Base-by-base conservation (phyloP, 2,329 filamentous ascomycete species). In the Moelleriella libera region DNA sequence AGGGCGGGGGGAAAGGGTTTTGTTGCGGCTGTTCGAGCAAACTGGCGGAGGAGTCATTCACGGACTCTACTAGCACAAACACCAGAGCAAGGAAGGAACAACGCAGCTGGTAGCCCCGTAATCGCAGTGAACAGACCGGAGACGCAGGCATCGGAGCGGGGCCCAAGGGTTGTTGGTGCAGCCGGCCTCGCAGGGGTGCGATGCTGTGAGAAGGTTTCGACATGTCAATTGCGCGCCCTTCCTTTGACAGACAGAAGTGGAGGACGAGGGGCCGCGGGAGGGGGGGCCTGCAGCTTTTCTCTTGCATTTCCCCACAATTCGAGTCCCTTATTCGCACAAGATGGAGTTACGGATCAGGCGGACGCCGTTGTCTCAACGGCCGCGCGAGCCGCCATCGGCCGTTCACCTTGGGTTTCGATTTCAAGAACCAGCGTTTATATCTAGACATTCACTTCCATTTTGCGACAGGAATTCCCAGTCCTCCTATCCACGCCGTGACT, bases 211-310 rank as follows among this genome's bases (percentile, higher is more conserved):
- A n/a, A n/a, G 9, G 40, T 14, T n/a, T 42, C 12, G 42, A 47
- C 51, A 54, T 62, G 63, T 64, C 60, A 63, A 58, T 59, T 55
- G 45, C 56, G 56, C 64, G 64, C 64, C 64, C 64, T 67, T 66
- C 54, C 52, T 47, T 62, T 63, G 62, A 67, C 63, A 54, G 21
- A 37, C 32, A 8, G 39, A 42, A 42, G 40, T 42, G 40, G 40
- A 42, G 32, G 32, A 37, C 8, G 12, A 37, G 12, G 8, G 32
- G 12, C 32, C 8, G 8, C 8, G 3, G 32, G 32, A 8, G 21
- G 21, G 21, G 21, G 21, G 21, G 21, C 21, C 21, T 21, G 21
- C 21, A 21, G 21, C 21, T 21, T 21, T 21, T 21, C 2, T 37
- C 32, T 4, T 37, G 3, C 32, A 37, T 37, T 2, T 37, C 32